Percentiles rank a stretch among this genome's conserved stretches.
Conservation (phyloP, 345 rosid species). For the Eucalyptus curtisii region DNA sequence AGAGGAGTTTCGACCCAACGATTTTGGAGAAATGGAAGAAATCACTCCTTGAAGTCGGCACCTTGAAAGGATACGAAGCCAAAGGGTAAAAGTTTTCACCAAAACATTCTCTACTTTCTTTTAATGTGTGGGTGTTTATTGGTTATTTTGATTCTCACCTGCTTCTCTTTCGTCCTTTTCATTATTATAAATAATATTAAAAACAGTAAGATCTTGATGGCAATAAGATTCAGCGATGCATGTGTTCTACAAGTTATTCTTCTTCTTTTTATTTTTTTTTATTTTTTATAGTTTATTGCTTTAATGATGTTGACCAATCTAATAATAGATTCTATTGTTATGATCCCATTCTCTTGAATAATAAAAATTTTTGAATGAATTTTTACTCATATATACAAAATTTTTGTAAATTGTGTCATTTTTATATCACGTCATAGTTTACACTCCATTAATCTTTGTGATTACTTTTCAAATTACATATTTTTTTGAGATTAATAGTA, state of each 20-base stretch:
- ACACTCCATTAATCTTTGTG: background rate
- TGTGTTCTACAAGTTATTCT: background rate
- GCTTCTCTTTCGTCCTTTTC: rapidly evolving
- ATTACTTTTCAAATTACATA: background rate
- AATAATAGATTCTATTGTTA: background rate
- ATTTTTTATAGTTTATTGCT: background rate
- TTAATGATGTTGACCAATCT: background rate
- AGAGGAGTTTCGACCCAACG: background rate
- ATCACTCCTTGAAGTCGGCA: background rate
- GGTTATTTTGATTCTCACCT: background rate
- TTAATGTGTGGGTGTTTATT: background rate
- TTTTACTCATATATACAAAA: background rate
- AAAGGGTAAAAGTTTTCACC: background rate
- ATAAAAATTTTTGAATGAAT: background rate
- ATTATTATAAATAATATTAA: background rate
- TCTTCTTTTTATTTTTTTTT: too few species aligned
- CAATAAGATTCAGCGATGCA: background rate
- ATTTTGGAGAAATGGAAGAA: background rate
- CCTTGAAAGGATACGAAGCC: background rate
- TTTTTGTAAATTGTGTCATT: background rate
- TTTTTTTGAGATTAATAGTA: background rate
- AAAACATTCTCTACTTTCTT: background rate
- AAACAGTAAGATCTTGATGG: background rate
- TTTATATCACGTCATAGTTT: background rate
- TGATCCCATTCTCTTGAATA: background rate